Evolutionary conservation across 2,329 filamentous ascomycete species (phyloP), one percentile per base, ranked within the genome.

Genomic region (Apiospora sp.): DNA sequence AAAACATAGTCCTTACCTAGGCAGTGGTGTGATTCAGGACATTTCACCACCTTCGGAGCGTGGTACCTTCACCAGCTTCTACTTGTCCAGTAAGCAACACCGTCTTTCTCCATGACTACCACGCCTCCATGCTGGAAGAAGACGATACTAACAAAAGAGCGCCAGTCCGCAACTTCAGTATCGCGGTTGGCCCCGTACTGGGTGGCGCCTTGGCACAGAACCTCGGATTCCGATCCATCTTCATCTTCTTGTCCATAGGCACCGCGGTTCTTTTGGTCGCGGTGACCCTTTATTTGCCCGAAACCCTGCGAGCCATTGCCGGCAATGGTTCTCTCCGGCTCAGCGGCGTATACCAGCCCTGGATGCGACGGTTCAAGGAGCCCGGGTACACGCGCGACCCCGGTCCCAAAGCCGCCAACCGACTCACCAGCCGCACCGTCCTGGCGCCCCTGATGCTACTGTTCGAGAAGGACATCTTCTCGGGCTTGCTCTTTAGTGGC

Each of bases 401-500:
- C 0, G 44, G 64, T 13, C 46, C 71, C 27, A 72, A 70, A 27
- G 75, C 76, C 3, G 37, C 73, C 30, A 58, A 10, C 76, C 8
- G 67, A 73, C 34, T 84, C 0, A 80, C 79, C 0, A 34, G 80
- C 3, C 71, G 73, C 22, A 84, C 78, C 0, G 80, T 83, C 27
- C 41, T 84, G 3, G 77, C 78, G 12, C 84, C 85, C 0, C 75
- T 87, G 3, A 77, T 73, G 6, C 80, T 85, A 48, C 75, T 87
- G 7, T 49, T 74, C 3, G 82, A 87, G 49, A 83, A 82, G 67
- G 83, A 84, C 67, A 80, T 85, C 19, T 76, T 83, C 51, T 74
- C 82, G 48, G 80, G 79, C 19, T 73, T 85, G 2, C 73, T 83
- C 34, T 85, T 80, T 69, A 80, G 81, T 61, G 64, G 72, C 67